Base-by-base conservation (phyloP, 2,329 filamentous ascomycete genomes). In the Phialemoniopsis sp. region DNA sequence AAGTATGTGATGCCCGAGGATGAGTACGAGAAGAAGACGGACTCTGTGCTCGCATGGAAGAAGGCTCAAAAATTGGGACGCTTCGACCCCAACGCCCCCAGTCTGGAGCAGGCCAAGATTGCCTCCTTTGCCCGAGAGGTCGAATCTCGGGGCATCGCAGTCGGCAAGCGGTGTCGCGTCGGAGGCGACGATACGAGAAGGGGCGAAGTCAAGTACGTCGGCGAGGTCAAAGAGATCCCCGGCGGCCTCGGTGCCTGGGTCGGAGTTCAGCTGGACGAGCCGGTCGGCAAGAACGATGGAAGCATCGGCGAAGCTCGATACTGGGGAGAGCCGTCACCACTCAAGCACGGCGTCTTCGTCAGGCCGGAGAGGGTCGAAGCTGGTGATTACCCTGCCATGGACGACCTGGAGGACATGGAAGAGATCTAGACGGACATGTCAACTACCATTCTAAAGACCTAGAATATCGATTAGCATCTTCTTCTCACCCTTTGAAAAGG, bases 41-140 rank as follows among this genome's bases (percentile, higher is more conserved):
- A 96, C 64, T 91, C 86, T 4, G 93, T 98, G 13, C 77, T 96
- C 17, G 87, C 90, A 6, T 97, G 89, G 89, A 98, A 98, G 67
- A 91, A 87, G 67, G 71, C 81, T n/a, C 83, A 95, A 62, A 90
- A 94, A 60, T 78, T 97, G n/a, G 93, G 93, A 37, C 87, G 93
- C 29, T 98, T 98, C 64, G 89, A 97, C 58, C 93, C 93, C 12
- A 74, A 84, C 51, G 88, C 89, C 8, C 81, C 86, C 14, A 79
- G 73, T 44, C 77, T 85, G 16, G 83, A 89, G 58, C 73, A 87
- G 57, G 77, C 87, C 46, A 87, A 87, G 59, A 68, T 86, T 41
- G 73, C 77, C 13, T 82, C 82, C 30, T 74, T 83, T 32, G 73
- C 82, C 48, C 76, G 78, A 40, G 88, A 94, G 55, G 72, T 95